A percentile compares a stretch with the other conserved stretches of the same genome.
Conservation (phyloP, 345 rosid genomes). For the Euphorbia lathyris region DNA sequence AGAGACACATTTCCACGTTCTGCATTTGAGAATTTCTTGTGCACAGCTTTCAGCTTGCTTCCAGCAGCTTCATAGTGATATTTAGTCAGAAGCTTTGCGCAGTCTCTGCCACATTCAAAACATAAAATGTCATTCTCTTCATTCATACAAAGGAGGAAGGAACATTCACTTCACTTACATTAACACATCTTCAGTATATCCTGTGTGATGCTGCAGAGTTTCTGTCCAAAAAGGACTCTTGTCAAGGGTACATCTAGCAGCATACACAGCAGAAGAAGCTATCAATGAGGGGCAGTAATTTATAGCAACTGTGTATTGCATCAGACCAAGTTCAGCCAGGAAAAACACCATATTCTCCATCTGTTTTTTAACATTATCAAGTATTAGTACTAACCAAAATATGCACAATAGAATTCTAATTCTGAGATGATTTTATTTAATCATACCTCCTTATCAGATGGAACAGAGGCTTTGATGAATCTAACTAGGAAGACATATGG, state of each 20-base stretch:
- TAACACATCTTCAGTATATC: conserved; percentile 59
- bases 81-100: conserved; percentile 57
- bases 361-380: conserved; percentile 29
- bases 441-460: conserved; percentile 53
- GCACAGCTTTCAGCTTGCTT: conserved; percentile 60
- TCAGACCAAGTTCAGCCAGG: conserved; percentile 71
- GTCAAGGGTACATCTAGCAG: conserved; percentile 68
- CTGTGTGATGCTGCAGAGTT: conserved; percentile 65
- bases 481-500: conserved; percentile 80
- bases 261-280: conserved; percentile 91
- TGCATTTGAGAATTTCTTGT: conserved; percentile 52
- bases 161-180: conserved; percentile 37
- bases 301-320: conserved; percentile 50
- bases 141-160: background rate
- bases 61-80: conserved; percentile 55
- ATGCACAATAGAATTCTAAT: background rate
- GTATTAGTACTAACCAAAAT: background rate
- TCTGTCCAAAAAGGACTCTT: conserved; percentile 70
- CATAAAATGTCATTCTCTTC: background rate
- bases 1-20: conserved; percentile 65
- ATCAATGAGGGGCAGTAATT: conserved; percentile 56
- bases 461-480: conserved; percentile 66
- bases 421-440: background rate
- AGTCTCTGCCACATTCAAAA: conserved; percentile 41
- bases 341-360: conserved; percentile 70